phyloP scores from a whole-genome alignment of 2,329 filamentous ascomycete genomes.

The Endothia cerciana region DNA sequence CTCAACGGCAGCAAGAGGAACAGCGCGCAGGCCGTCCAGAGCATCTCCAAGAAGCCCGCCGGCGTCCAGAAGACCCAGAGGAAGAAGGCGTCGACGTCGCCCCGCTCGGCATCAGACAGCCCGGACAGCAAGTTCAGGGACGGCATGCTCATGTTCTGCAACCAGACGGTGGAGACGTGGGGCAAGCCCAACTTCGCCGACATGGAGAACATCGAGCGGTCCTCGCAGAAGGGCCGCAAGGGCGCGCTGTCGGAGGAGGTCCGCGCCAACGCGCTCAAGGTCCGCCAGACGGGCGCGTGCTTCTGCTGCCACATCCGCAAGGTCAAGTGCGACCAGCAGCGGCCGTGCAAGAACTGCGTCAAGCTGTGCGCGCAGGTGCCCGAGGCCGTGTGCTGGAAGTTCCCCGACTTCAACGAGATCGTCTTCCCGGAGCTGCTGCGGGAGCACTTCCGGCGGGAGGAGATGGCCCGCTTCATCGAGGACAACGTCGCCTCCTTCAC shows the following conservation, averaged over 20 bases:
- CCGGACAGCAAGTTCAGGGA: slow-evolving; percentile 55
- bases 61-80: slow-evolving; percentile 30
- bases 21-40: not conserved
- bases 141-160: slow-evolving; percentile 58
- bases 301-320: slow-evolving; percentile 65
- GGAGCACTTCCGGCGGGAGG: slow-evolving; percentile 53
- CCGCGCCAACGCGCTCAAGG: slow-evolving; percentile 58
- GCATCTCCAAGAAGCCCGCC: slow-evolving; percentile 12
- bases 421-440: slow-evolving; percentile 59
- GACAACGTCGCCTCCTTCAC: slow-evolving; percentile 54
- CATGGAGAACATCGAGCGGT: slow-evolving; percentile 53
- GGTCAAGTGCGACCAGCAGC: slow-evolving; percentile 59
- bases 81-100: slow-evolving; percentile 45
- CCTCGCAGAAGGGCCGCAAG: slow-evolving; percentile 59
- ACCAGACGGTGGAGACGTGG: slow-evolving; percentile 37
- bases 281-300: slow-evolving; percentile 58
- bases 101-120: slow-evolving; percentile 33
- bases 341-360: slow-evolving; percentile 61
- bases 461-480: slow-evolving; percentile 51
- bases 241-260: slow-evolving; percentile 58
- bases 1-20: slow-evolving; percentile 7
- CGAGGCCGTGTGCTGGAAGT: slow-evolving; percentile 63
- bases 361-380: slow-evolving; percentile 55
- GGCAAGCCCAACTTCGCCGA: slow-evolving; percentile 59
- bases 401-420: slow-evolving; percentile 56